Evolutionary conservation across 163 green algal species (phyloP).

Genomic region (Trebouxiophyceae sp.): DNA sequence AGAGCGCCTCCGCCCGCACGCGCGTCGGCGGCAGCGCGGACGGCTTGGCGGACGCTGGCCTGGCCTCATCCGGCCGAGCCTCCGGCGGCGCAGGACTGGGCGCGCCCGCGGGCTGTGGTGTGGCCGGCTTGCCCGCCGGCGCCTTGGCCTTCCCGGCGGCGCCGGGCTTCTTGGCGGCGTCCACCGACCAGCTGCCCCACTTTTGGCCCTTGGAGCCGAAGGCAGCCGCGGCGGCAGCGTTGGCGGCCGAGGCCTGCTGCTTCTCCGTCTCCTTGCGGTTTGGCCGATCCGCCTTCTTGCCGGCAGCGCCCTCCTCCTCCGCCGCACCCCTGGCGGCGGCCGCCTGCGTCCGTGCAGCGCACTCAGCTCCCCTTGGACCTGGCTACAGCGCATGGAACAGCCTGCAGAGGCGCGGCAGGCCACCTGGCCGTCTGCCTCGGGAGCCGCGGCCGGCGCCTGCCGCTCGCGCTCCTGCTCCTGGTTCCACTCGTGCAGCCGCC

Average conservation of each 20-base stretch:
- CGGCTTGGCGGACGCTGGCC: too few relatives aligned
- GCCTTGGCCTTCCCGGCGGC: not conserved
- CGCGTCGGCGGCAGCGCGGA: not conserved
- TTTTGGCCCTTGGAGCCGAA: not conserved
- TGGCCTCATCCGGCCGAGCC: too few relatives aligned
- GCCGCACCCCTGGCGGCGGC: too few relatives aligned
- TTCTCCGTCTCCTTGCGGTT: not conserved
- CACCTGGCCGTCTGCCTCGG: too few relatives aligned
- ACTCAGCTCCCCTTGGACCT: slow-evolving; percentile 2
- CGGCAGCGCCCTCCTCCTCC: not conserved
- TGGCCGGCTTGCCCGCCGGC: not conserved
- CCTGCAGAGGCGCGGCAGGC: too few relatives aligned
- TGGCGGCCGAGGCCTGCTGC: slow-evolving; percentile 4
- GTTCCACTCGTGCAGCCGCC: not conserved
- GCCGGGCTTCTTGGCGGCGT: slow-evolving; percentile 3
- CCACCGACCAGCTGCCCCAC: not conserved
- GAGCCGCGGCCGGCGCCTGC: slow-evolving; percentile 4
- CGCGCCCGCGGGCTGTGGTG: not conserved
- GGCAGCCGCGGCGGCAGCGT: not conserved
- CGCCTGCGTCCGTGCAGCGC: too few relatives aligned
- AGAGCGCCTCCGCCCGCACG: not conserved
- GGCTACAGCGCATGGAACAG: too few relatives aligned
- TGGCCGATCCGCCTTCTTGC: not conserved
- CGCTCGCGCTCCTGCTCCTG: not conserved
- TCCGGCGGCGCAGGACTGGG: too few relatives aligned